Conservation (phyloP, 257 asterid genomes). For the Galeopsis tetrahit region DNA sequence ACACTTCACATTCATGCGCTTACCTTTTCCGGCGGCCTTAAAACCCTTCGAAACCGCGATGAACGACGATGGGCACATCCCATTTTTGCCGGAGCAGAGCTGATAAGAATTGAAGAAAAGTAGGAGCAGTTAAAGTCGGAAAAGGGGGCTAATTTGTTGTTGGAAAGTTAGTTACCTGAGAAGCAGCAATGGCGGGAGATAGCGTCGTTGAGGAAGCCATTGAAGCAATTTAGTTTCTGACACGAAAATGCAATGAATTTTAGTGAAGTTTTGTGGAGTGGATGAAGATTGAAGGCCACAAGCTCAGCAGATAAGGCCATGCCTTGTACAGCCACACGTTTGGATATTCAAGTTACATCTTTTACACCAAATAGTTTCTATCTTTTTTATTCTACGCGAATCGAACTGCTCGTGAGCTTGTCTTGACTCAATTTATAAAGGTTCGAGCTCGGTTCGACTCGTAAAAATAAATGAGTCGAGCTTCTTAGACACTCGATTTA, state of each 20-base stretch:
- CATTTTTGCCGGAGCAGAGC: constrained; percentile 72
- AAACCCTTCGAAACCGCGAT: constrained; percentile 40
- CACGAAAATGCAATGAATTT: neutral
- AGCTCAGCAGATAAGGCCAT: constrained; percentile 15
- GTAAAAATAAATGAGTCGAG: no score
- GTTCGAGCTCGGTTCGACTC: no score
- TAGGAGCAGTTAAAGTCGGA: neutral
- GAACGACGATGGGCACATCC: constrained; percentile 45
- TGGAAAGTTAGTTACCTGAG: constrained; percentile 46
- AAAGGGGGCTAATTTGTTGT: neutral
- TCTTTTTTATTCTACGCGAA: no score
- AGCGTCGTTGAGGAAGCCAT: constrained; percentile 68
- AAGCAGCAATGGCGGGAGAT: constrained; percentile 46
- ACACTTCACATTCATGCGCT: constrained; percentile 63
- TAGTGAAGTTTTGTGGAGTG: neutral
- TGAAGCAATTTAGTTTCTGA: neutral
- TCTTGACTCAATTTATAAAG: no score
- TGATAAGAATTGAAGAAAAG: constrained; percentile 25
- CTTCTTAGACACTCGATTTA: no score
- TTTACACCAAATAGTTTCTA: no score
- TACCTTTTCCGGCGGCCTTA: constrained; percentile 27
- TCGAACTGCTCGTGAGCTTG: no score
- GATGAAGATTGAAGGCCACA: constrained; percentile 1
- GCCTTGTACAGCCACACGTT: constrained; percentile 21
- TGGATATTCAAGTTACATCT: neutral